Base-by-base conservation (phyloP, 1,139 yeast species). In the Taphrina wiesneri region DNA sequence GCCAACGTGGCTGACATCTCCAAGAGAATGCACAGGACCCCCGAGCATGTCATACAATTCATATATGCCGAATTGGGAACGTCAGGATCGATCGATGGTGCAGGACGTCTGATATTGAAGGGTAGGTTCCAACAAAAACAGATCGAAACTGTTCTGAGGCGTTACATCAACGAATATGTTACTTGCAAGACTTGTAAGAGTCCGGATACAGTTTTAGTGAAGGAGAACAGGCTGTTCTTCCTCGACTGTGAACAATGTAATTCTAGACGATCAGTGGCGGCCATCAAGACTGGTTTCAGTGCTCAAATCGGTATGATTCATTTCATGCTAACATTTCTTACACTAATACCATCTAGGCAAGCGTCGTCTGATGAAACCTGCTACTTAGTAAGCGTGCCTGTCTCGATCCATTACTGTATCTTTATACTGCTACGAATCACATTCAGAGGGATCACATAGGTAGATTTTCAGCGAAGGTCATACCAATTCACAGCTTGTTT, bases 201-300 rank as follows among this genome's bases (percentile, higher is more conserved):
- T 70, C 93, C 92, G 86, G 93, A 93, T 80, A 95, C 99, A 54
- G 93, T 88, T 73, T 85, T 93, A 77, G 90, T 88, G 83, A 91
- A 96, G 81, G 99, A 93, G 80, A 93, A 92, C 82, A 90, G 99
- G 83, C 85, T 93, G 80, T 96, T 90, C 82, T 93, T 93, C 83
- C 84, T 95, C 82, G 96, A 93, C 75, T 93, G 99, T 83, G 92
- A 92, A 77, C 90, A 96, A 67, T 93, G 99, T 83, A 99, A 99
- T 72, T 90, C 97, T 61, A 87, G 97, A 67, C 87, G 97, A 81
- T 91, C 98, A 62, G 99, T 93, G 69, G 87, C 96, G 72, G 90
- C 97, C 61, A 95, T 95, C 80, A 93, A 95, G 85, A 90, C 97
- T 66, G 99, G 99, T 86, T 93, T 90, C 96, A 97, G 92, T 82